These are phyloP conservation scores for Leccinum subtestaceum DNA, from an alignment of 768 basidiomycete species.

Conservation along the genomic window DNA sequence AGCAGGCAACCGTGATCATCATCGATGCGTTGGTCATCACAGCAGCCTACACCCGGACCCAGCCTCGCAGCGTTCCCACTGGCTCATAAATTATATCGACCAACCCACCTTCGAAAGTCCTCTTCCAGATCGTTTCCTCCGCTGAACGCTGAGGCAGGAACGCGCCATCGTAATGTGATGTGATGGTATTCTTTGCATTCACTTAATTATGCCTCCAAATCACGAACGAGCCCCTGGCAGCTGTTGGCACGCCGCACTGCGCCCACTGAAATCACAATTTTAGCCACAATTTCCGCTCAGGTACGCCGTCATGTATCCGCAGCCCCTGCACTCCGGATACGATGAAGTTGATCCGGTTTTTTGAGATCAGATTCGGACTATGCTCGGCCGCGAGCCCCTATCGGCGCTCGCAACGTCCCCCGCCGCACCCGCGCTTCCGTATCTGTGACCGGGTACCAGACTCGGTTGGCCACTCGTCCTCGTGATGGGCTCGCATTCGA, in stretches of 20 bases:
- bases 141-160: constrained; percentile 35
- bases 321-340: background rate
- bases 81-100: background rate
- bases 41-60: constrained; percentile 45
- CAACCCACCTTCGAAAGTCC: background rate
- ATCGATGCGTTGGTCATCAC: constrained; percentile 39
- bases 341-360: constrained; percentile 21
- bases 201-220: constrained; percentile 37
- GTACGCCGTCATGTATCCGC: background rate
- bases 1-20: constrained; percentile 37
- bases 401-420: constrained; percentile 19
- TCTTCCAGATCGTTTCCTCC: background rate
- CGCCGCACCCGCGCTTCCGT: constrained; percentile 19
- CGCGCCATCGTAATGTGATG: constrained; percentile 21
- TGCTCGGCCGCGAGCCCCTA: constrained; percentile 20
- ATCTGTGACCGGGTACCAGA: constrained; percentile 16
- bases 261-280: constrained; percentile 40
- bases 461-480: constrained; percentile 20
- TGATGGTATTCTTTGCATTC: constrained; percentile 36
- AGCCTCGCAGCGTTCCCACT: constrained; percentile 26
- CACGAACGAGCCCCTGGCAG: constrained; percentile 31
- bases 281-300: background rate
- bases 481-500: constrained; percentile 30
- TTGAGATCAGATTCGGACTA: constrained; percentile 21
- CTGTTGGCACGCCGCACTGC: constrained; percentile 31